These are phyloP conservation scores for Nemania serpens DNA, from an alignment of 2,329 filamentous ascomycete genomes.

Conservation along the genomic window DNA sequence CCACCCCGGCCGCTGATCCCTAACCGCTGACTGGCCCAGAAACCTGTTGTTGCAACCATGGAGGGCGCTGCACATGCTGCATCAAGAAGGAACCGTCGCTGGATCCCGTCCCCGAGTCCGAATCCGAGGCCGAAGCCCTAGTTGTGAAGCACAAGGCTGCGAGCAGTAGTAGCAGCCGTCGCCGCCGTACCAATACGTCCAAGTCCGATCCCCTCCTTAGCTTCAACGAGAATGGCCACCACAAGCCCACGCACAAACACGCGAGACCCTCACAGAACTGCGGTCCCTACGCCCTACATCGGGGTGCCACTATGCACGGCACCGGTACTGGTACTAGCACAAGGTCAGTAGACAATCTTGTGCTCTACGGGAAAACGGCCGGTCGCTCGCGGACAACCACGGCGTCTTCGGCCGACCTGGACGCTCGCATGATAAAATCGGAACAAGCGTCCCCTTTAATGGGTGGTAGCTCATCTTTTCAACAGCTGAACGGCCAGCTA, in stretches of 20 bases:
- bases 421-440: slow-evolving; percentile 62
- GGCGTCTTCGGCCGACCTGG: slow-evolving; percentile 45
- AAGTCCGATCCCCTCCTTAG: slow-evolving; percentile 64
- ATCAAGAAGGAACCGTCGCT: slow-evolving; percentile 66
- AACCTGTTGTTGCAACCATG: slow-evolving; percentile 73
- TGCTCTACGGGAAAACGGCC: slow-evolving; percentile 46
- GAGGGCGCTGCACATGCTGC: slow-evolving; percentile 67
- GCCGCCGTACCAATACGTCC: slow-evolving; percentile 64
- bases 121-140: slow-evolving; percentile 56
- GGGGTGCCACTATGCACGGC: slow-evolving; percentile 52
- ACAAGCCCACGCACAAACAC: slow-evolving; percentile 66
- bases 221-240: slow-evolving; percentile 67
- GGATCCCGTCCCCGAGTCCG: slow-evolving; percentile 67
- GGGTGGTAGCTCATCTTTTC: slow-evolving; percentile 52
- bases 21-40: slow-evolving; percentile 49
- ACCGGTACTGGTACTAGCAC: slow-evolving; percentile 49
- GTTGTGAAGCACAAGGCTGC: slow-evolving; percentile 48
- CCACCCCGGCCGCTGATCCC: slow-evolving; percentile 15
- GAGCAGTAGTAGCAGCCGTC: slow-evolving; percentile 43
- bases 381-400: slow-evolving; percentile 45
- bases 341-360: slow-evolving; percentile 52
- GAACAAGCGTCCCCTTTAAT: slow-evolving; percentile 65
- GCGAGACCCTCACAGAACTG: slow-evolving; percentile 64
- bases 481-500: slow-evolving; percentile 57
- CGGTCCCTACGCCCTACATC: slow-evolving; percentile 64